These are phyloP conservation scores for Candida coquimbonensis DNA, from an alignment of 805 yeast species.

Conservation along the genomic window DNA sequence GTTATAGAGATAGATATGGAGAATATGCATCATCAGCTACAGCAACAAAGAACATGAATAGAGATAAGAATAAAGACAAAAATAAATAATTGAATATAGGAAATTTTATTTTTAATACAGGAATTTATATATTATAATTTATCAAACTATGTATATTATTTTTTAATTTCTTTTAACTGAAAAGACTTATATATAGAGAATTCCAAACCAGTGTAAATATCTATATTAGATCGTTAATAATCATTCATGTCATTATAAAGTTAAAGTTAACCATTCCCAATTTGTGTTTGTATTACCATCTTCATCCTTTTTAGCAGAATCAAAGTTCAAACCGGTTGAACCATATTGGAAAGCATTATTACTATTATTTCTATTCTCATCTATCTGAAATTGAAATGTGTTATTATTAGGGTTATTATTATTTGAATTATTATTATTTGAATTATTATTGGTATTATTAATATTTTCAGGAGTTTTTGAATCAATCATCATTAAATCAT, in stretches of 20 bases:
- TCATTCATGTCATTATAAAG: constrained; percentile 9
- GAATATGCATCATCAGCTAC: constrained; percentile 22
- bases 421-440: background rate
- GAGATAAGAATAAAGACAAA: too few relatives aligned
- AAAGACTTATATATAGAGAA: too few relatives aligned
- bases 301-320: constrained; percentile 1
- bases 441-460: background rate
- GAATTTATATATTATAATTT: background rate
- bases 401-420: background rate
- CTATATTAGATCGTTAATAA: too few relatives aligned
- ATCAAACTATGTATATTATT: too few relatives aligned
- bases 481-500: background rate
- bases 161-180: too few relatives aligned
- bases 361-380: background rate
- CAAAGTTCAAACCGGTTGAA: constrained; percentile 6
- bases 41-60: background rate
- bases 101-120: background rate
- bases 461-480: constrained; percentile 1
- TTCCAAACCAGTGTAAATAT: too few relatives aligned
- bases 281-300: constrained; percentile 18
- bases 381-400: background rate
- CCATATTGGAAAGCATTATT: constrained; percentile 7
- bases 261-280: constrained; percentile 26
- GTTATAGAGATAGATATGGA: constrained; percentile 29
- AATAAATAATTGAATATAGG: background rate